phyloP scores from a whole-genome alignment of 257 asterid genomes.

The Penstemon newberryi region DNA sequence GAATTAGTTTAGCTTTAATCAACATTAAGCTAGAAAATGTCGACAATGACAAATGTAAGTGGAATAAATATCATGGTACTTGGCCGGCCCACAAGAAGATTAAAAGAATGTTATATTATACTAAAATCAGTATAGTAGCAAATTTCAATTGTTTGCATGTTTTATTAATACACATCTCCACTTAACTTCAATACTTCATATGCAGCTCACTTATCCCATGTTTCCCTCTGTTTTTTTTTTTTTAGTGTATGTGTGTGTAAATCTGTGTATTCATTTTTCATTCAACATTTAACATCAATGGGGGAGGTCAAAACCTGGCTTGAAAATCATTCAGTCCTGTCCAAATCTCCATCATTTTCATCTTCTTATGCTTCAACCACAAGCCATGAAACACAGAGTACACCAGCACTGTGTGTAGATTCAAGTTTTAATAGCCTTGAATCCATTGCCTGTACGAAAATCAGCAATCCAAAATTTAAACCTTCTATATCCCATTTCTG shows the following conservation, averaged over 20 bases:
- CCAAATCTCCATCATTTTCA: slow-evolving; percentile 29
- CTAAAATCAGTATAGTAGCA: slow-evolving; percentile 5
- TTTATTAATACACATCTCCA: slow-evolving; percentile 24
- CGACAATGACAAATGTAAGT: slow-evolving; percentile 28
- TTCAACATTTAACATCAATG: slow-evolving; percentile 34
- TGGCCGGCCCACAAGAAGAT: slow-evolving; percentile 20
- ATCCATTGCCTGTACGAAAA: slow-evolving; percentile 11
- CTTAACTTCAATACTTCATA: neutral
- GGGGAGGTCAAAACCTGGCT: slow-evolving; percentile 44
- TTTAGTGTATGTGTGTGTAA: too few relatives aligned
- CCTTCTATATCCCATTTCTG: neutral
- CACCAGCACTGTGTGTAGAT: slow-evolving; percentile 44
- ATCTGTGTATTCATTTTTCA: neutral
- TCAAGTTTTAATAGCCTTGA: slow-evolving; percentile 41
- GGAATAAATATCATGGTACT: slow-evolving; percentile 31
- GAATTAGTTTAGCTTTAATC: slow-evolving; percentile 16
- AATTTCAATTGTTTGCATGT: neutral
- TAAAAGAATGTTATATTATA: slow-evolving; percentile 8
- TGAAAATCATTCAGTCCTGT: slow-evolving; percentile 17
- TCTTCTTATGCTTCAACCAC: slow-evolving; percentile 34
- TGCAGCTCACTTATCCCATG: neutral
- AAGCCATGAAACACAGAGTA: slow-evolving; percentile 38
- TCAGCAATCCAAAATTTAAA: neutral
- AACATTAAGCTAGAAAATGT: neutral
- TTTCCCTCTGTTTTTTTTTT: too few relatives aligned